Evolutionary conservation across 139 green algal species (phyloP), one percentile per base, ranked within the genome.

Genomic region (Chlamydomonas applanata): DNA sequence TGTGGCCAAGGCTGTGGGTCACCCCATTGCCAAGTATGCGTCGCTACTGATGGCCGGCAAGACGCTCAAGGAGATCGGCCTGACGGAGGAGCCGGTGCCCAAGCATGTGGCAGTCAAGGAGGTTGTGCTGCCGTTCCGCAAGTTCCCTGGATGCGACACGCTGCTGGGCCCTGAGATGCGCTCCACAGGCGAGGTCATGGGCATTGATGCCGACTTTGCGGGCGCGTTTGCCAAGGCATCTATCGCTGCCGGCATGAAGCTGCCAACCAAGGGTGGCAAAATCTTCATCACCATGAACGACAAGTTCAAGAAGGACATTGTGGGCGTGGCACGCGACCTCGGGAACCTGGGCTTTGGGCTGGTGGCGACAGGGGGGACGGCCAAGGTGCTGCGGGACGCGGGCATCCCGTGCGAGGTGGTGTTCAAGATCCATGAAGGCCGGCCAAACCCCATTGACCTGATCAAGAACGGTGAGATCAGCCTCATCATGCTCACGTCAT

Each of bases 111-210:
- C 94, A 0, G 96, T 99, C 36, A 99, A 99, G 89, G 96, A 99
- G 86, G 96, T 97, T 29, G 96, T 99, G 72, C 89, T 99, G 73
- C 96, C 96, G 2, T 99, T 99, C 85, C 93, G 97, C 83, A 99
- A 99, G 88, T 99, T 99, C 83, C 87, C 88, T 29, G 78, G 96
- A 52, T 91, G 91, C 0, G 96, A 99, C 86, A 97, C 93, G 2
- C 86, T 99, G 74, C 87, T 99, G 45, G 96, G 96, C 19, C 96
- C 96, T 0, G 96, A 99, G 86, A 99, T 99, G 96, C 83, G 95
- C 56, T 96, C 87, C 67, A 99, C 96, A 22, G 96, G 96, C 19
- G 96, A 86, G 75, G 76, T 98, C 16, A 97, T 97, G 92, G 93
- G 91, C 84, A 94, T 98, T 66, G 93, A 97, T 85, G 79, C 71